Conservation (phyloP, 2,329 filamentous ascomycete genomes). For the Podosphaera xanthii region DNA sequence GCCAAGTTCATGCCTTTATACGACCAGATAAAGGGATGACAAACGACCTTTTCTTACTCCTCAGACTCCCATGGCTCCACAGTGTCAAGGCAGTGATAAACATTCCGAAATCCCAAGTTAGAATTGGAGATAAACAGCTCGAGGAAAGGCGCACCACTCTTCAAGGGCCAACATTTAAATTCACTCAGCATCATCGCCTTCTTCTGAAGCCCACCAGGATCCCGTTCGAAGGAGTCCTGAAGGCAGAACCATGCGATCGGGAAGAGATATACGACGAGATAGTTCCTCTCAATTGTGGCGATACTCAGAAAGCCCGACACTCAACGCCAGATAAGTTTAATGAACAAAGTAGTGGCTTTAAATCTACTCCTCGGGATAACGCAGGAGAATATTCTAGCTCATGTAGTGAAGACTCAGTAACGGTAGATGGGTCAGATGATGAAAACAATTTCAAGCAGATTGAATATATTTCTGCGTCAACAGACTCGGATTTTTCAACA, state of each 20-base stretch:
- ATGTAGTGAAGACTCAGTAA: not conserved
- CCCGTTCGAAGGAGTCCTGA: too few species aligned
- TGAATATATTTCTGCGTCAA: not conserved
- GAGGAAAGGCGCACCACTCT: too few species aligned
- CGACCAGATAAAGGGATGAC: not conserved
- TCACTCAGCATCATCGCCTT: too few species aligned
- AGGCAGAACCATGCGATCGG: too few species aligned
- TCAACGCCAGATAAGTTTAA: not conserved
- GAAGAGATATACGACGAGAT: too few species aligned
- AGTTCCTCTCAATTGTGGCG: not conserved
- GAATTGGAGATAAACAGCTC: not conserved
- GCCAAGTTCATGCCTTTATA: too few species aligned
- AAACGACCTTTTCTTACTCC: not conserved
- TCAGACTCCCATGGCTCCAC: not conserved
- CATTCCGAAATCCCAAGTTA: not conserved
- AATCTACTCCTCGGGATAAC: too few species aligned
- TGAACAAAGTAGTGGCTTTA: too few species aligned
- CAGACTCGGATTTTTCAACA: not conserved
- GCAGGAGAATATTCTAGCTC: not conserved
- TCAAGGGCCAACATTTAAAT: too few species aligned
- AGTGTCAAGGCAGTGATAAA: not conserved
- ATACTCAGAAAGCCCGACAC: not conserved
- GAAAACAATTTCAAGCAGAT: not conserved
- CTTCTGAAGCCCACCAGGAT: too few species aligned
- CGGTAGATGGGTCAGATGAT: not conserved